Percentiles rank a stretch among this genome's conserved stretches.
Evolutionary conservation across 1,139 yeast species (phyloP).

Genomic region (Kluyveromyces sp.): DNA sequence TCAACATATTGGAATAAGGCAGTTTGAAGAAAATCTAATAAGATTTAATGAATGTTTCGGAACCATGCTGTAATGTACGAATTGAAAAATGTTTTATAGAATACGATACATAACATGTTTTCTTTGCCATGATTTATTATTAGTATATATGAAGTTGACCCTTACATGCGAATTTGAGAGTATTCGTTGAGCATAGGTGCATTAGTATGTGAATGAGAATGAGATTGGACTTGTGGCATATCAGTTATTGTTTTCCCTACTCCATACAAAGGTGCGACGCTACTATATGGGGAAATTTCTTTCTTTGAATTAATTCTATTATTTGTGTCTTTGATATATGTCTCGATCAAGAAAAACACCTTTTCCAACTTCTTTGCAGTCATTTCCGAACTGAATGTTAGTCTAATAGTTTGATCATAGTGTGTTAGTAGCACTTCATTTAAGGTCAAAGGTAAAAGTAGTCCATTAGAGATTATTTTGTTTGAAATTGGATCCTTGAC

Average conservation of each 20-base stretch:
- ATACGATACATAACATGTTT: neutral
- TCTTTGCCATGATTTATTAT: neutral
- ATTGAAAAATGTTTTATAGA: neutral
- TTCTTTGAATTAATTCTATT: neutral
- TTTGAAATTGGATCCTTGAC: conserved; percentile 8
- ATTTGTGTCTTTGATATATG: neutral
- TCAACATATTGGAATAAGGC: conserved; percentile 10
- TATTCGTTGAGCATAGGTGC: neutral
- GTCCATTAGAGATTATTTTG: neutral
- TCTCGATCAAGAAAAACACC: conserved; percentile 1
- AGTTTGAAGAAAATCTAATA: conserved; percentile 21
- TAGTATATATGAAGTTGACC: neutral
- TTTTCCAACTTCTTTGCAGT: neutral
- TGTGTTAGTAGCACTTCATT: neutral
- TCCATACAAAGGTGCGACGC: neutral
- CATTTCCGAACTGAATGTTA: neutral
- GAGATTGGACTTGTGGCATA: neutral
- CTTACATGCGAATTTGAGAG: neutral
- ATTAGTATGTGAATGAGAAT: too few relatives aligned
- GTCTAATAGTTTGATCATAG: neutral
- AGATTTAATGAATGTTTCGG: conserved; percentile 21
- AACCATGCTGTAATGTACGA: conserved; percentile 16
- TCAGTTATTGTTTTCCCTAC: neutral
- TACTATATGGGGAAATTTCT: neutral
- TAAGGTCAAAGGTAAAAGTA: neutral